Evolutionary conservation across 306 rosid species (phyloP).

Genomic region (Ammopiptanthus mongolicus): DNA sequence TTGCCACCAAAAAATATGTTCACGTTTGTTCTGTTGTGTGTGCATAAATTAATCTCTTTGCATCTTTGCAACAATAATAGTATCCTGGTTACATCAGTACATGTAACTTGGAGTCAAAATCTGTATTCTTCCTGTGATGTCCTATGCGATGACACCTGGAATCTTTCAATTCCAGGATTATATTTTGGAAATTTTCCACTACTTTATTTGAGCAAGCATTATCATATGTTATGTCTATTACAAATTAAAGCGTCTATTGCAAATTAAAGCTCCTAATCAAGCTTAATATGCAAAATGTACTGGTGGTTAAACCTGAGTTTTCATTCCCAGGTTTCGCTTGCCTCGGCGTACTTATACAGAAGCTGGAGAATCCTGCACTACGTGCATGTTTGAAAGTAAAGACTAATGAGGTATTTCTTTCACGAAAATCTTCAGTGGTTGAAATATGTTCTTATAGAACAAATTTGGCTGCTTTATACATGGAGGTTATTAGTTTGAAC

Average conservation of each 20-base stretch:
- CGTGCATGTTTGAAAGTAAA: constrained; percentile 76
- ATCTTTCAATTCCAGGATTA: constrained; percentile 5
- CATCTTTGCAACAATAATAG: not conserved
- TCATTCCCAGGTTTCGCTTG: constrained; percentile 77
- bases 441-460: not conserved
- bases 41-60: not conserved
- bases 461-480: not conserved
- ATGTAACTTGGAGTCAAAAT: not conserved
- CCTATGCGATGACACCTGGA: not conserved
- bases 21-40: not conserved
- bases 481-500: constrained; percentile 6
- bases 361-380: constrained; percentile 93
- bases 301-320: constrained; percentile 9
- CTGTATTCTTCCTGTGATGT: not conserved
- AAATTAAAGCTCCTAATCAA: constrained; percentile 13
- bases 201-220: not conserved
- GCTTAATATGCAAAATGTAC: constrained; percentile 9
- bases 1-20: constrained; percentile 7
- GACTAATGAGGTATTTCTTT: constrained; percentile 70
- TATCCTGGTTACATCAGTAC: not conserved
- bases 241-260: constrained; percentile 8
- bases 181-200: not conserved
- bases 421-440: constrained; percentile 4
- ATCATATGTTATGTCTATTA: not conserved
- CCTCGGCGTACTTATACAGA: constrained; percentile 92